These are phyloP conservation scores for Sechiopsis laciniata DNA, from an alignment of 306 rosid species.

Conservation along the genomic window DNA sequence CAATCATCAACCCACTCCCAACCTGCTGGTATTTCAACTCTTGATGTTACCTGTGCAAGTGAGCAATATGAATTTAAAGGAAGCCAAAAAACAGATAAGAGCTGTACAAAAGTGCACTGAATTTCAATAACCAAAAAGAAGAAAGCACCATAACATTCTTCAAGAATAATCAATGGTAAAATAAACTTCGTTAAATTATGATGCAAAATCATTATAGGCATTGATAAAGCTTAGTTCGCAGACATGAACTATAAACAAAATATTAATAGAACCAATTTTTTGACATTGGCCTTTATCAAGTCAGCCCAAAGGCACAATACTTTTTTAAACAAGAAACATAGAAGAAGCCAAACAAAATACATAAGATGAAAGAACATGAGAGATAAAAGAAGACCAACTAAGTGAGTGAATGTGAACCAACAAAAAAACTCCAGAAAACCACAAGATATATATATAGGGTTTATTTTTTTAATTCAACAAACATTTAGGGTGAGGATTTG, in stretches of 20 bases:
- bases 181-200: neutral
- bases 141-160: constrained; percentile 4
- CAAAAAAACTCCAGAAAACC: no score
- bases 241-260: neutral
- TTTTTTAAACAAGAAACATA: no score
- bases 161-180: neutral
- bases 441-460: no score
- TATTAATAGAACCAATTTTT: neutral
- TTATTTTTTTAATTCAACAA: no score
- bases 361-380: no score
- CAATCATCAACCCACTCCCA: constrained; percentile 95
- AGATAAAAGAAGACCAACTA: no score
- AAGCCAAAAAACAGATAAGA: neutral
- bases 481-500: no score
- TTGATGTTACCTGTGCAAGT: constrained; percentile 38
- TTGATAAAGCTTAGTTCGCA: neutral
- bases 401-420: no score
- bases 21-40: constrained; percentile 51
- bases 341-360: no score
- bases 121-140: neutral
- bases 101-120: neutral
- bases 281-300: neutral
- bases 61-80: neutral
- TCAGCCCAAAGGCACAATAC: neutral
- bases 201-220: neutral